Conservation (phyloP, 805 yeast species). For the Ogataea glucozyma region DNA sequence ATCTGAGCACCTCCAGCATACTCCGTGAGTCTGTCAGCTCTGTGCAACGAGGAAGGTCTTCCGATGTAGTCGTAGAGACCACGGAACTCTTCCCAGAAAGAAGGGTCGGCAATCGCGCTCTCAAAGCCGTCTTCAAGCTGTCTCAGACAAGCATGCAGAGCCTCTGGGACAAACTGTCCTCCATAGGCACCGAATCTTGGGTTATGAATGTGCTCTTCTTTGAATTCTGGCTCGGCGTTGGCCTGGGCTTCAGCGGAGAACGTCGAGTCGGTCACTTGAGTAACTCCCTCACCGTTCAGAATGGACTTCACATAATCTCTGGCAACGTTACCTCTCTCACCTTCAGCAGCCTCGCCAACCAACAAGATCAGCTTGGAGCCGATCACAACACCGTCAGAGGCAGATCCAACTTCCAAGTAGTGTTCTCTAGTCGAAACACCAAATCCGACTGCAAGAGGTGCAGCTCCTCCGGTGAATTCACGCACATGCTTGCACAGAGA, state of each 20-base stretch:
- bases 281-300: constrained; percentile 54
- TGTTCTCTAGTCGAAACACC: constrained; percentile 96
- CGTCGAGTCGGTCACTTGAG: constrained; percentile 26
- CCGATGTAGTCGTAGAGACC: constrained; percentile 90
- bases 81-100: constrained; percentile 90
- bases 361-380: constrained; percentile 82
- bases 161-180: constrained; percentile 98
- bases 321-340: constrained; percentile 63
- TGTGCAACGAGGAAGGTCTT: constrained; percentile 90
- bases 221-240: constrained; percentile 36
- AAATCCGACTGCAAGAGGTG: constrained; percentile 92
- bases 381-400: constrained; percentile 94
- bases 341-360: constrained; percentile 63
- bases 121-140: constrained; percentile 90
- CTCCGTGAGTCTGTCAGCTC: constrained; percentile 87
- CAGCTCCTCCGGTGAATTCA: constrained; percentile 65
- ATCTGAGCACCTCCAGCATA: constrained; percentile 93
- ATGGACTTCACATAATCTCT: constrained; percentile 67
- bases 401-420: constrained; percentile 70
- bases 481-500: constrained; percentile 75
- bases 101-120: constrained; percentile 82
- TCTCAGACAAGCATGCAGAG: constrained; percentile 83
- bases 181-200: constrained; percentile 94
- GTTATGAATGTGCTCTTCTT: constrained; percentile 65
- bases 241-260: constrained; percentile 22